Percentiles rank a stretch among this genome's conserved stretches.
Evolutionary conservation across 257 asterid species (phyloP).

Genomic region (Pogostemon cablin): DNA sequence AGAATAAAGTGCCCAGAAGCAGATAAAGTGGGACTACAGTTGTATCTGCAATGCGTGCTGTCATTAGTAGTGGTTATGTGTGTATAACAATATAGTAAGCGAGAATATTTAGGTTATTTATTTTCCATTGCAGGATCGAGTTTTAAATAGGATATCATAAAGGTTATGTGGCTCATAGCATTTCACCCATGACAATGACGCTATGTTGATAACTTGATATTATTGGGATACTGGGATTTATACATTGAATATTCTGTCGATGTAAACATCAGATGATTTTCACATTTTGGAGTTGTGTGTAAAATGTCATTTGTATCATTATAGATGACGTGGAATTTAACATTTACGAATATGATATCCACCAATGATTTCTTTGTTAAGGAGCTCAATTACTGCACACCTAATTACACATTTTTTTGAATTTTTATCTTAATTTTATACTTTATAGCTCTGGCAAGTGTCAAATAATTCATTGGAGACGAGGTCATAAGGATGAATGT

Average conservation of each 20-base stretch:
- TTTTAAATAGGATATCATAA: not conserved
- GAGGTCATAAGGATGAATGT: slow-evolving; percentile 84
- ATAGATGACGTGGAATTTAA: too few species aligned
- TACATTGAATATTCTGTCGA: not conserved
- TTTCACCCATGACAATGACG: not conserved
- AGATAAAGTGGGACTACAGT: not conserved
- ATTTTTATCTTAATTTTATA: slow-evolving; percentile 21
- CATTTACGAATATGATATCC: too few species aligned
- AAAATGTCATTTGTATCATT: too few species aligned
- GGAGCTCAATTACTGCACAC: not conserved
- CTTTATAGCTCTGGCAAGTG: slow-evolving; percentile 78
- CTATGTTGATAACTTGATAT: not conserved
- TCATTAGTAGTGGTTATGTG: not conserved
- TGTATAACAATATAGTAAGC: not conserved
- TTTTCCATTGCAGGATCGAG: not conserved
- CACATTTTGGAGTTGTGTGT: not conserved
- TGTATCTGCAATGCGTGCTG: not conserved
- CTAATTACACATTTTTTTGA: slow-evolving; percentile 18
- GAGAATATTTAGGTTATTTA: not conserved
- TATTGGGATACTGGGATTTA: not conserved
- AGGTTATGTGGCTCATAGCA: not conserved
- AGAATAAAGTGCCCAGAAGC: not conserved
- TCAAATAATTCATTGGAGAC: slow-evolving; percentile 92
- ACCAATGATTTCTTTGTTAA: not conserved
- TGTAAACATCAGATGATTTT: not conserved